phyloP scores from a whole-genome alignment of 208 protist genomes.

The Leishmania lainsoni region DNA sequence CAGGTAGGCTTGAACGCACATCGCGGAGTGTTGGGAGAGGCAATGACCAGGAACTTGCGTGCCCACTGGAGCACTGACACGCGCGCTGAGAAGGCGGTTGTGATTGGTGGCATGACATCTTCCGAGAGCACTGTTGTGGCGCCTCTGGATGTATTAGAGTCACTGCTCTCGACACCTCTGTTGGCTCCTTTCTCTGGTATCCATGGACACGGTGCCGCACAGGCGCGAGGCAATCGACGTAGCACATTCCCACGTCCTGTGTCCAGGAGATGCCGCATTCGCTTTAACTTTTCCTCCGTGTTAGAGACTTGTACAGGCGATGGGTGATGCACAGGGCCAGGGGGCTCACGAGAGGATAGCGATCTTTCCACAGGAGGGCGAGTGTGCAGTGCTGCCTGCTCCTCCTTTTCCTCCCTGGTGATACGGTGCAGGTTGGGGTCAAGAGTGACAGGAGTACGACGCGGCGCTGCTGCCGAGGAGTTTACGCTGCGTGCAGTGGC shows the following conservation, averaged over 20 bases:
- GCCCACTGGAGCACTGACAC: constrained; percentile 36
- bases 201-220: constrained; percentile 18
- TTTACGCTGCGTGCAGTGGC: not conserved
- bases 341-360: not conserved
- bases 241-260: constrained; percentile 27
- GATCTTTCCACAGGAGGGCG: not conserved
- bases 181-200: not conserved
- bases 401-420: constrained; percentile 18
- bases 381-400: not conserved
- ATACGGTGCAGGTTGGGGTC: constrained; percentile 18
- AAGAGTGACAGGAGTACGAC: constrained; percentile 31
- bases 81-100: not conserved
- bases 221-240: constrained; percentile 31
- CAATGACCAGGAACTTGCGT: constrained; percentile 39
- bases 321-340: not conserved
- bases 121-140: too few species aligned
- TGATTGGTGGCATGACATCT: constrained; percentile 9
- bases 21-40: not conserved
- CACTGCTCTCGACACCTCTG: not conserved
- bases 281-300: constrained; percentile 8
- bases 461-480: constrained; percentile 8
- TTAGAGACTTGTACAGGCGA: not conserved
- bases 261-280: constrained; percentile 32
- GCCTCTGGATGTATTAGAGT: not conserved
- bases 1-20: not conserved